Evolutionary conservation across 2,329 filamentous ascomycete species (phyloP), one percentile per base, ranked within the genome.

Genomic region (Ophiocordyceps sinensis): DNA sequence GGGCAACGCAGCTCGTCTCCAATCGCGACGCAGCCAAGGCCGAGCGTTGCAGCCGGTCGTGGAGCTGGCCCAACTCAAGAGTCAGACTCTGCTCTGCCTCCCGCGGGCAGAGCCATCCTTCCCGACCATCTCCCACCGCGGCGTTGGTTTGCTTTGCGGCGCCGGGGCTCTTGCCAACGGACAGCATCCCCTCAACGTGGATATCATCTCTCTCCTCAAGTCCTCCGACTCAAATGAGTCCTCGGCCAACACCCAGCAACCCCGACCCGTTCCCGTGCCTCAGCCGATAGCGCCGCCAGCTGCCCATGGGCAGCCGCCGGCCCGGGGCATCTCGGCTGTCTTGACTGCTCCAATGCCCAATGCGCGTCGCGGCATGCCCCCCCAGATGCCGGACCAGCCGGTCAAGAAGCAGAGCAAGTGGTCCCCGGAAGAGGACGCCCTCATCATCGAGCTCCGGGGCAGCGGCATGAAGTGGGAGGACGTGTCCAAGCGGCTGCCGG

Each of bases 401-500:
- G 84, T 85, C 29, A 94, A 91, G 67, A 93, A 89, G 64, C 87
- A 95, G 61, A 94, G 85, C 57, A 96, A 96, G 63, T 96, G 91
- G 91, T 93, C 85, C 5, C 71, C 82, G 1, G 86, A 95, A 46
- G 89, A 96, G 60, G 87, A 96, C 61, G 77, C 83, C n/a, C 67
- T 91, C 38, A 94, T 94, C 52, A 94, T 95, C 53, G 85, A 93
- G 59, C 74, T 96, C 46, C 78, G 89, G 43, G 85, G 86, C 31
- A 80, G 80, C 51, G 85, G 85, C 9, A 94, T 95, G 86, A 96
- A 96, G 59, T 96, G 89, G 91, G 89, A 96, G 57, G 89, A 96
- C 61, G 95, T 96, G 53, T 93, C 86, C 46, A 93, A 89, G 66
- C 77, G 82, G 41, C 67, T 96, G 39, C 88, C 87, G 3, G 89